Evolutionary conservation across 371 early-diverging fungal genomes (phyloP), one percentile per base, ranked within the genome.

Genomic region (Massospora cicadina): DNA sequence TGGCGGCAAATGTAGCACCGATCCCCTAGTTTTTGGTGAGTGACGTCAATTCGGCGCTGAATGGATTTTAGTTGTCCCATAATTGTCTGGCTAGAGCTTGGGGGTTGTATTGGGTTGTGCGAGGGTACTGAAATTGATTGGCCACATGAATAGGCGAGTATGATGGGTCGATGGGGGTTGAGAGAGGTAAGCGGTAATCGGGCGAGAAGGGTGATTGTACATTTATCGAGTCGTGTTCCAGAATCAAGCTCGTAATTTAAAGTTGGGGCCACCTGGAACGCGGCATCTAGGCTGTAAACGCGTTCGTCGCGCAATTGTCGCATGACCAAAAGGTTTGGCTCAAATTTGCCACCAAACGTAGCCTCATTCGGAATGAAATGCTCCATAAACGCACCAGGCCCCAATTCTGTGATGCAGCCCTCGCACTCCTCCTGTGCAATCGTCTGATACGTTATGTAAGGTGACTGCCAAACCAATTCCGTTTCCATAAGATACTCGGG

Each of bases 321-420:
- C 13, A 59, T 31, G 27, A 21, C 60, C 29, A 59, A 26, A 25
- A 29, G 13, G 31, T 27, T n/a, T 25, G 31, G 29, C 31, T 59
- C 60, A 25, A 29, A 27, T 26, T 12, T 25, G 60, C 26, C 26
- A 26, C 26, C 29, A 17, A n/a, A 29, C 21, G 31, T 30, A 12
- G 60, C 31, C 7, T 59, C 60, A 17, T 32, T 12, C 21, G 60
- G 60, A 31, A 29, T 31, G 26, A 10, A 26, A 29, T 59, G 60
- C 29, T 59, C 60, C 31, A 59, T 26, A 59, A 25, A 59, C 17
- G 60, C 60, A 13, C 63, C 63, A 2, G 30, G 31, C 3, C 63
- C 63, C 33, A 62, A 24, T 13, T 53, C 43, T 3, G 25, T 62
- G 2, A 62, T 53, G 43, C 63, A 62, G 33, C 63, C 63, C 25